Base-by-base conservation (phyloP, 106 monocot genomes). In the Platanthera guangdongensis region DNA sequence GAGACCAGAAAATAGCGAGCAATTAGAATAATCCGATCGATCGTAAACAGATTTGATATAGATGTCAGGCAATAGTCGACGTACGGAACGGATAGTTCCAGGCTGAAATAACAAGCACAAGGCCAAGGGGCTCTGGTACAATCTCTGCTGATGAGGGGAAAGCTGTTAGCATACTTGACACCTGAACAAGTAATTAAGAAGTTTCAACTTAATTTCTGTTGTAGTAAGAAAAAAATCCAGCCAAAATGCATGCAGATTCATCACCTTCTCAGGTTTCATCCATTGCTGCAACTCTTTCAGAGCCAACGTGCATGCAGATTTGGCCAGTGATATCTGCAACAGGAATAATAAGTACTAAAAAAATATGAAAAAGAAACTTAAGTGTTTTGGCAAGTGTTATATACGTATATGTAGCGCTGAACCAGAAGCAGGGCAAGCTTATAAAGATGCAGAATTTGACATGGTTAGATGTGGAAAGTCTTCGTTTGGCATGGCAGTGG, bases 51-150 rank as follows among this genome's bases (percentile, higher is more conserved):
- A 19, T 60, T 60, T 19, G 67, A 3, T 39, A 30, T 67, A 32
- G 12, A 67, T 67, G 2, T 13, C 67, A 67, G 10, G 67, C 18
- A 67, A 9, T 9, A 67, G 67, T 1, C 39, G 32, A 92, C 89
- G 71, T 85, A 95, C 95, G 51, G 32, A 95, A 90, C 46, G 95
- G 95, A 67, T 84, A 95, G 75, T 95, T 95, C 95, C 95, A 95
- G 53, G 95, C 90, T 52, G 95, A 95, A 51, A 95, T 95, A 75
- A 95, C 52, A 73, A 95, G 71, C 81, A 92, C 86, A 76, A 92
- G 87, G 50, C 95, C 95, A 13, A 95, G 81, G 2, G 95, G 95
- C 79, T 95, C 95, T 9, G 92, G 67, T 14, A 92, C 87, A 77
- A 95, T 87, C 78, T 82, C 54, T 47, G 95, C 86, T 9, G 90